Percentiles rank a stretch among this genome's conserved stretches.
phyloP scores from a whole-genome alignment of 495 filamentous ascomycete species.

The Aspergillus bertholletiae region DNA sequence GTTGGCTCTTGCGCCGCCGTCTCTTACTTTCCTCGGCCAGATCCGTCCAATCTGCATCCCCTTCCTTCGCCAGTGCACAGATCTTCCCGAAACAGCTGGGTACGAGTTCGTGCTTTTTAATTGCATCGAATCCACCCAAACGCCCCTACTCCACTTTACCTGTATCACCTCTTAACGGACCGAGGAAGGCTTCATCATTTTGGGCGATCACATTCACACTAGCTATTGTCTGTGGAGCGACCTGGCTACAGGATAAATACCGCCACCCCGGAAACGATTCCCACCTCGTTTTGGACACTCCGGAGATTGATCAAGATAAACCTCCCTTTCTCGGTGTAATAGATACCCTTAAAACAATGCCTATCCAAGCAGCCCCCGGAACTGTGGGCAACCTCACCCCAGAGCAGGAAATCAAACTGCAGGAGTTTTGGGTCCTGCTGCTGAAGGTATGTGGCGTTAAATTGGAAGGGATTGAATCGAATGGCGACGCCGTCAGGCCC shows the following conservation, averaged over 20 bases:
- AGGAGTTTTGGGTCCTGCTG: constrained; percentile 76
- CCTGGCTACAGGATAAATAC: constrained; percentile 36
- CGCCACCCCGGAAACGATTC: constrained; percentile 12
- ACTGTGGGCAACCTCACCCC: constrained; percentile 82
- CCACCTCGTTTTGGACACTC: constrained; percentile 2
- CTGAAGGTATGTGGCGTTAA: constrained; percentile 77
- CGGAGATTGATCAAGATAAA: constrained; percentile 12
- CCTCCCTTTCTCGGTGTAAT: constrained; percentile 35
- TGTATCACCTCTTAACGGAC: constrained; percentile 19
- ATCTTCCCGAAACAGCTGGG: constrained; percentile 12
- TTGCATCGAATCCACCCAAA: constrained; percentile 17
- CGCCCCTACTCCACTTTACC: constrained; percentile 28
- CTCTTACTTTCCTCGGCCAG: constrained; percentile 34
- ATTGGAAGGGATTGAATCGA: constrained; percentile 26
- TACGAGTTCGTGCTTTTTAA: constrained; percentile 13
- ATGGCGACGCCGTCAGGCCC: constrained; percentile 20
- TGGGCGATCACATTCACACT: constrained; percentile 38
- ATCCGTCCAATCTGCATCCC: constrained; percentile 15
- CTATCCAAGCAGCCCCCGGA: constrained; percentile 56
- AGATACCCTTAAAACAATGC: constrained; percentile 40
- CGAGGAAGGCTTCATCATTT: constrained; percentile 36
- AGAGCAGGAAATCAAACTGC: constrained; percentile 85
- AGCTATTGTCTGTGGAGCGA: constrained; percentile 29
- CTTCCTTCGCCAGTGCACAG: constrained; percentile 20
- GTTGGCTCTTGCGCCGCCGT: constrained; percentile 28